phyloP scores from a whole-genome alignment of 495 filamentous ascomycete species.

The Emericellopsis terricola region DNA sequence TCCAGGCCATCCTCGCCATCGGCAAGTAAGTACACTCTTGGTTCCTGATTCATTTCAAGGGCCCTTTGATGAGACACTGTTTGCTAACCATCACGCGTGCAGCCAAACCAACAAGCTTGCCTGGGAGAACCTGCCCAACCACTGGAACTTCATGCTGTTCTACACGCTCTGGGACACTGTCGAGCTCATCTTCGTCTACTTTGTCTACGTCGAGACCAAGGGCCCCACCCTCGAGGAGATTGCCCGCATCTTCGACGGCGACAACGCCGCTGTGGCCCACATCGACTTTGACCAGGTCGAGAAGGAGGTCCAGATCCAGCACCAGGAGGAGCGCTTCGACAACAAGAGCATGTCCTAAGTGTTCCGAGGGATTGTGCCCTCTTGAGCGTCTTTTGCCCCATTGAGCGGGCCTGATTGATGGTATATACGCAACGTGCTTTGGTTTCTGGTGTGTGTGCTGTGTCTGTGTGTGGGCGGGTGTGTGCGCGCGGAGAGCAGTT shows the following conservation, averaged over 20 bases:
- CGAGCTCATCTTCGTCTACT: conserved; percentile 44
- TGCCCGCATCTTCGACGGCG: conserved; percentile 39
- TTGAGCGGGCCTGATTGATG: neutral
- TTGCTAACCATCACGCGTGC: conserved; percentile 10
- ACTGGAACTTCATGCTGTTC: conserved; percentile 46
- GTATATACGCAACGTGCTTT: neutral
- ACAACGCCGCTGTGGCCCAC: conserved; percentile 23
- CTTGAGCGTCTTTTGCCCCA: neutral
- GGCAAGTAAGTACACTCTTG: conserved; percentile 32
- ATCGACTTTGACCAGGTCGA: neutral
- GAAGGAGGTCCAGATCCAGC: neutral
- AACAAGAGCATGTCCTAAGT: neutral
- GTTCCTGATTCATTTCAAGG: conserved; percentile 45
- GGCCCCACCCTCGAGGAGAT: conserved; percentile 48
- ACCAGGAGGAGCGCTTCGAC: neutral
- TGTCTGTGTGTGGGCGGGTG: neutral
- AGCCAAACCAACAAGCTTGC: conserved; percentile 45
- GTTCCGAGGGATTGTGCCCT: no score
- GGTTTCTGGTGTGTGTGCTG: neutral
- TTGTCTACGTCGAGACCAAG: conserved; percentile 49
- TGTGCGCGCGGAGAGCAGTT: neutral
- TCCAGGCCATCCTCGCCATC: conserved; percentile 32
- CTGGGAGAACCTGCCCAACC: conserved; percentile 31
- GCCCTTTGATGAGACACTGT: conserved; percentile 24
- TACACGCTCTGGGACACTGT: conserved; percentile 42